Evolutionary conservation across 208 protist species (phyloP), one percentile per base, ranked within the genome.

Genomic region (Leishmania gerbilli): DNA sequence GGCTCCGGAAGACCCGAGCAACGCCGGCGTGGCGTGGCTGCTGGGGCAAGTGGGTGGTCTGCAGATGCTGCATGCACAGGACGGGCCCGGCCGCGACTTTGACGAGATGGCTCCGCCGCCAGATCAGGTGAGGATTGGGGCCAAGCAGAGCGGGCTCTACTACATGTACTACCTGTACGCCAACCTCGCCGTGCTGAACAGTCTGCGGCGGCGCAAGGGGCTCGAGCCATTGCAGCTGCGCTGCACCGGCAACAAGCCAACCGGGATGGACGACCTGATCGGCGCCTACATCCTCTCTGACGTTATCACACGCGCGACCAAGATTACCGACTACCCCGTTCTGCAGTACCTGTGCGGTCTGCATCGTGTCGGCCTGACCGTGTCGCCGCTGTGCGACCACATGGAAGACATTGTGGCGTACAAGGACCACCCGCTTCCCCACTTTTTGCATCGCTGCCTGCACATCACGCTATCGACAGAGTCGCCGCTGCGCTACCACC

Each of bases 81-180:
- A 93, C 75, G 86, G 77, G 4, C 78, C 87, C 24, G 87, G 88
- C 72, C 45, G 77, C 47, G 91, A 95, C 81, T 95, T 96, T 84
- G 87, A 97, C 83, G 83, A 85, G 67, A 80, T 76, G 49, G 79
- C 79, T 9, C 82, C 81, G 42, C 53, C 81, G 34, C 94, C 94
- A 15, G 82, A 89, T 62, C 85, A 89, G 34, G 97, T 99, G 81
- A 80, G 77, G 2, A 89, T 87, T 51, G 79, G 84, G 5, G 80
- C 84, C n/a, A 97, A 98, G 87, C 99, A 98, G 77, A 99, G 98
- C 74, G 98, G 98, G 77, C 86, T 98, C 27, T 99, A 99, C 90
- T 99, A 99, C 85, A 87, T 93, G 51, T 99, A 99, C 89, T 99
- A 99, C 88, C 92, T 99, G 58, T 99, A 99, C 88, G 97, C 99